Evolutionary conservation across 768 basidiomycete species (phyloP), one percentile per base, ranked within the genome.

Genomic region (Trametes villosa): DNA sequence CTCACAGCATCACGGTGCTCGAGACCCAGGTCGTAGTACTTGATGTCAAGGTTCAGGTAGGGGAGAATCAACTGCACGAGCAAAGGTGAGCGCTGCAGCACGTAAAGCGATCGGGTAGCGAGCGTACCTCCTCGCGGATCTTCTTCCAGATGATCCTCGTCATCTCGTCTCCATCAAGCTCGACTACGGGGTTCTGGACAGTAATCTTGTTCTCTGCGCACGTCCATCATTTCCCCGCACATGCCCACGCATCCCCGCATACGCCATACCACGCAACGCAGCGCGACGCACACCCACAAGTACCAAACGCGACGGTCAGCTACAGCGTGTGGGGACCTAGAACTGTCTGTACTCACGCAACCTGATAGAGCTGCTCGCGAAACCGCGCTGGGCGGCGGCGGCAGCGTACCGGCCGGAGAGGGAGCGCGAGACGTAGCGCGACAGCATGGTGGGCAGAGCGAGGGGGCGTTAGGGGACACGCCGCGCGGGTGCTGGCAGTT

Each of bases 81-180:
- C 8, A 9, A 6, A 46, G 42, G 52, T 60, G 20, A 60, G 46
- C 42, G 20, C 46, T 11, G 7, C n/a, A 17, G 9, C 31, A 15
- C 44, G 29, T 17, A 47, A 13, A 7, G n/a, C 6, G 33, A 42
- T 18, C 30, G 13, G 8, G 24, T 4, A 33, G 18, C 12, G 30
- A 36, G 30, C 57, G 20, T n/a, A 94, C 94, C 86, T 97, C 94
- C 70, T 97, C 91, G 59, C 92, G 82, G 71, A 96, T 95, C 82
- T 94, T 94, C 85, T 94, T 95, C 94, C 93, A 98, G 74, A 98
- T 99, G 70, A 99, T 97, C 67, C 96, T 83, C 33, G 96, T 99
- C 96, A 98, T 98, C 78, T 99, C 96, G 76, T 97, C 96, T 47
- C 95, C 95, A 74, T 98, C 95, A 53, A 98, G 85, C 78, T 97